phyloP scores from a whole-genome alignment of 169 alveolate species.

The Sarcocystis neurona region DNA sequence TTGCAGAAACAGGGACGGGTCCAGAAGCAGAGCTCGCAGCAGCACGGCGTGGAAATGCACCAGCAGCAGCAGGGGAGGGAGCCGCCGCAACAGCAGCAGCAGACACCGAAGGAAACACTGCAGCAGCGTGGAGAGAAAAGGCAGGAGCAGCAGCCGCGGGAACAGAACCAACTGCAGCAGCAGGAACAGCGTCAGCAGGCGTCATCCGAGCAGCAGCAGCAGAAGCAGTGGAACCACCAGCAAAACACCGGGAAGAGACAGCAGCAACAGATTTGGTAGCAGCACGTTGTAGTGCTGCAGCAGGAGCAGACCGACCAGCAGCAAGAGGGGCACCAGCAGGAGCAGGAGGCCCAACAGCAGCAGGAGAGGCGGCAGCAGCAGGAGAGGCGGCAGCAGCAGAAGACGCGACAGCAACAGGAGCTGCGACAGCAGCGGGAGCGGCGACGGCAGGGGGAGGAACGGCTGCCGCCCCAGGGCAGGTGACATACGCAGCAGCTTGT shows the following conservation, averaged over 20 bases:
- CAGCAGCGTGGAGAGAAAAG: background rate
- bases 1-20: too few relatives aligned
- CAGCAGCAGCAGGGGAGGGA: background rate
- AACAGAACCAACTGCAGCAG: background rate
- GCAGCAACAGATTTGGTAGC: too few relatives aligned
- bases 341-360: too few relatives aligned
- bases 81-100: background rate
- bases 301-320: too few relatives aligned
- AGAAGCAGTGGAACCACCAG: too few relatives aligned
- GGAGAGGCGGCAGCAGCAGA: background rate
- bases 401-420: background rate
- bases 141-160: background rate
- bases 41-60: too few relatives aligned
- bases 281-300: too few relatives aligned
- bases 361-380: too few relatives aligned
- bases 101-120: background rate
- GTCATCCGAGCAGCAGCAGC: too few relatives aligned
- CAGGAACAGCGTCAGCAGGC: background rate
- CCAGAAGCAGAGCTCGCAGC: too few relatives aligned
- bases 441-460: background rate
- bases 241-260: too few relatives aligned
- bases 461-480: background rate
- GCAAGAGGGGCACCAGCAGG: too few relatives aligned
- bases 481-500: background rate
- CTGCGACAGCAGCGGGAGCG: background rate